Evolutionary conservation across 352 stramenopile genomes (phyloP), one percentile per base, ranked within the genome.

Genomic region (Globisporangium rhizosaccharum): DNA sequence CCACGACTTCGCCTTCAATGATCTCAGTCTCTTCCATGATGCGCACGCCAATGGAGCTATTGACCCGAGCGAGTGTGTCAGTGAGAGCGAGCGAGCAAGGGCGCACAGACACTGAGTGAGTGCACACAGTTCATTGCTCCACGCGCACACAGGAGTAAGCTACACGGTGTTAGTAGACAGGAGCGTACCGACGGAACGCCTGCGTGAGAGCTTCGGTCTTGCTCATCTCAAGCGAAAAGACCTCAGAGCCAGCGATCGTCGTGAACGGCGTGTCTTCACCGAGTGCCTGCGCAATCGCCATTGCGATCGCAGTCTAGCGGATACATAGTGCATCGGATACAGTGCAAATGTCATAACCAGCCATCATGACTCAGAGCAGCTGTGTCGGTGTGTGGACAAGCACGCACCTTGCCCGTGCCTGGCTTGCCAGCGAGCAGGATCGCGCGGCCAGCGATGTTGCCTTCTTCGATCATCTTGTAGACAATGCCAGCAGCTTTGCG

Each of bases 21-120:
- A 99, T 98, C 73, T 99, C 97, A 28, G 96, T 99, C 74, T 99
- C 97, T 82, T 99, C 97, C 81, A 99, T 97, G 73, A 99, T 99
- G 44, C 94, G 82, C 37, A 99, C 93, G 44, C 96, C 96, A 76
- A 99, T 99, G 9, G 89, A 97, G 39, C 70, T 79, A 14, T 39
- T 10, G 5, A 42, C 42, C n/a, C 17, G 37, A 44, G 53, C 42
- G 46, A 42, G 26, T 47, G 46, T 53, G 20, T 47, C 23, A 23
- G 51, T 18, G 28, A 33, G 28, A 33, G 51, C 26, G 28, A 33
- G 51, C 26, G 25, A 48, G n/a, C 14, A 9, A 51, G 25, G n/a
- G 28, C 6, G 44, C 20, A 46, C 41, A 46, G 5, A 46, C 5
- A 15, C n/a, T 49, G 18, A 18, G 44, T 17, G 20, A 48, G 20